These are phyloP conservation scores for Lipomyces yamadae DNA, from an alignment of 805 yeast genomes.

Conservation along the genomic window DNA sequence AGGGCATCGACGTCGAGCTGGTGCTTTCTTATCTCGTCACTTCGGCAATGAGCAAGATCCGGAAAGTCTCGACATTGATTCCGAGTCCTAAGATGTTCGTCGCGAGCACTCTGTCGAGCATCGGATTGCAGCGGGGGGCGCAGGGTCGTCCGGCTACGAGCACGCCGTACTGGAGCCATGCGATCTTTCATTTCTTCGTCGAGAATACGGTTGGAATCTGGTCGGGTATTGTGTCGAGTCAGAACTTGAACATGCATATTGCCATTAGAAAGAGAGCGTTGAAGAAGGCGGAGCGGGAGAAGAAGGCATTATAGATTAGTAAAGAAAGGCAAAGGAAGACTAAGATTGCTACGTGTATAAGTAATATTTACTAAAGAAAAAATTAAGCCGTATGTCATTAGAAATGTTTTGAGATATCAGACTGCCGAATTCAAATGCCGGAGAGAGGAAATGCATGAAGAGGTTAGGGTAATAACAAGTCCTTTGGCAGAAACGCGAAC, in stretches of 20 bases:
- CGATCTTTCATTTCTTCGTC: conserved; percentile 57
- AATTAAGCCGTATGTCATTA: background rate
- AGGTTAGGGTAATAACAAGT: background rate
- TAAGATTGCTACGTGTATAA: background rate
- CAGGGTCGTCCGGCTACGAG: conserved; percentile 76
- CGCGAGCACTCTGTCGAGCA: conserved; percentile 62
- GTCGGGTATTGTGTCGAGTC: conserved; percentile 66
- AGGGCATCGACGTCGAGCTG: conserved; percentile 82
- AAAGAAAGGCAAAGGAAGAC: background rate
- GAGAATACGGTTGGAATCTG: conserved; percentile 82
- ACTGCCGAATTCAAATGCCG: background rate
- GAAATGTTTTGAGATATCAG: too few species aligned
- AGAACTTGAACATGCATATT: conserved; percentile 78
- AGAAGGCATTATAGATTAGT: conserved; percentile 27
- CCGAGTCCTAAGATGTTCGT: conserved; percentile 87
- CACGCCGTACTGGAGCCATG: conserved; percentile 95
- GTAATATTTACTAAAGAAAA: background rate
- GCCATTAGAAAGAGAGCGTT: conserved; percentile 82
- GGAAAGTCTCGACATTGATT: conserved; percentile 70
- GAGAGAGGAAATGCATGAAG: background rate
- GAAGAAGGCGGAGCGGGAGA: conserved; percentile 61
- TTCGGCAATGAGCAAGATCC: conserved; percentile 93
- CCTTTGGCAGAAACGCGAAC: too few species aligned
- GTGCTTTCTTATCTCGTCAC: conserved; percentile 88
- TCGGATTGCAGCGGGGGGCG: conserved; percentile 90